Evolutionary conservation across 345 rosid species (phyloP), one percentile per base, ranked within the genome.

Genomic region (Ceriops tagal): DNA sequence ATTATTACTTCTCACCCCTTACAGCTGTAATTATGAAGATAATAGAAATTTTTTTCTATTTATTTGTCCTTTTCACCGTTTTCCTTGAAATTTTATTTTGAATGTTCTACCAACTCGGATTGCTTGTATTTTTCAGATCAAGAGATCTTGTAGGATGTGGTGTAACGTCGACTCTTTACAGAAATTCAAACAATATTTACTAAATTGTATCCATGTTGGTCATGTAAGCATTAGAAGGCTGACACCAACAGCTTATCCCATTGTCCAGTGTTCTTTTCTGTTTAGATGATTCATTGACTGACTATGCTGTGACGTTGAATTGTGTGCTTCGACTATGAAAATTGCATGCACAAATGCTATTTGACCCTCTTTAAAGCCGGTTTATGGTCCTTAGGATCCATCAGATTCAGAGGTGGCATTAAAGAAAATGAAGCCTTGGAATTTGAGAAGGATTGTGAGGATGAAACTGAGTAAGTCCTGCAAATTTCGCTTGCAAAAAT

Each of bases 41-140:
- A 6, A 47, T 13, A 53, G n/a, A 61, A 57, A 32, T 8, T 56
- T 47, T 27, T 0, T 26, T 6, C 22, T 3, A 32, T n/a, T 4
- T 30, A 1, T 1, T 28, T 16, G 30, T 60, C 16, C 30, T 4
- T 9, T 22, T 8, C 53, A 8, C 47, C 10, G 19, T 39, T 66
- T 53, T 7, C 58, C 27, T 43, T 64, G 31, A 20, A 64, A 53
- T 67, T 55, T 30, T 68, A 47, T 67, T 66, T 66, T 35, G 18
- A 58, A n/a, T 68, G 49, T 56, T 62, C 78, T 76, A 81, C 82
- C 81, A 52, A 26, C 56, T 19, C 58, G 52, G 76, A 76, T 80
- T 75, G 73, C 70, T 53, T 72, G 59, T 58, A 69, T 31, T 28
- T 46, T 51, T 74, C 71, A 84, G 81, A 55, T 73, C 56, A 66